These are phyloP conservation scores for Edaphochlamys debaryana DNA, from an alignment of 139 green algal genomes.

Conservation along the genomic window DNA sequence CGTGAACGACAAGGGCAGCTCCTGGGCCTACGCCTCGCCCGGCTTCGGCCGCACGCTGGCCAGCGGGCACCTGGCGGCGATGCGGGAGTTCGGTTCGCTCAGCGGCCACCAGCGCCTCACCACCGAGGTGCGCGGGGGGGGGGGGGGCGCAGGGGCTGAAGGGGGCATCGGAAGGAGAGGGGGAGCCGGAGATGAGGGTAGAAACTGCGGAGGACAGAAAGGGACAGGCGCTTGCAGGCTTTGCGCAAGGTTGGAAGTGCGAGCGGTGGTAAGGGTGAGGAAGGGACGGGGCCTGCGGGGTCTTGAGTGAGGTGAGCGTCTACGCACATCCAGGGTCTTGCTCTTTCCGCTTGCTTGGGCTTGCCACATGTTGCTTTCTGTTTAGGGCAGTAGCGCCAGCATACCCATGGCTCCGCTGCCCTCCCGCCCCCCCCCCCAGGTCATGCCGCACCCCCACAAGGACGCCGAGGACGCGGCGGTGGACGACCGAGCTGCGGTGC, in stretches of 20 bases:
- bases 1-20: slow-evolving; percentile 72
- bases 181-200: no score
- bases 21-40: slow-evolving; percentile 69
- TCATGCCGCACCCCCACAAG: slow-evolving; percentile 49
- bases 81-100: slow-evolving; percentile 56
- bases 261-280: no score
- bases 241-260: no score
- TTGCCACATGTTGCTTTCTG: no score
- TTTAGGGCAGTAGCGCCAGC: neutral
- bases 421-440: neutral
- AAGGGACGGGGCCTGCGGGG: no score
- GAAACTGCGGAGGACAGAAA: no score
- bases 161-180: neutral
- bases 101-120: slow-evolving; percentile 24
- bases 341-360: no score
- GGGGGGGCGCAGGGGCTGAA: neutral
- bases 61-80: slow-evolving; percentile 48
- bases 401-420: no score
- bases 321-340: no score
- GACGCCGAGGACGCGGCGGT: slow-evolving; percentile 19
- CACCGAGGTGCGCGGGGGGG: slow-evolving; percentile 43
- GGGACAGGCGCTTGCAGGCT: no score
- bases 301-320: no score
- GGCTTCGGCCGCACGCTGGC: slow-evolving; percentile 54
- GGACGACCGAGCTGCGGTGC: slow-evolving; percentile 29